Conservation (phyloP, 768 basidiomycete genomes). For the Tricholoma sp. region DNA sequence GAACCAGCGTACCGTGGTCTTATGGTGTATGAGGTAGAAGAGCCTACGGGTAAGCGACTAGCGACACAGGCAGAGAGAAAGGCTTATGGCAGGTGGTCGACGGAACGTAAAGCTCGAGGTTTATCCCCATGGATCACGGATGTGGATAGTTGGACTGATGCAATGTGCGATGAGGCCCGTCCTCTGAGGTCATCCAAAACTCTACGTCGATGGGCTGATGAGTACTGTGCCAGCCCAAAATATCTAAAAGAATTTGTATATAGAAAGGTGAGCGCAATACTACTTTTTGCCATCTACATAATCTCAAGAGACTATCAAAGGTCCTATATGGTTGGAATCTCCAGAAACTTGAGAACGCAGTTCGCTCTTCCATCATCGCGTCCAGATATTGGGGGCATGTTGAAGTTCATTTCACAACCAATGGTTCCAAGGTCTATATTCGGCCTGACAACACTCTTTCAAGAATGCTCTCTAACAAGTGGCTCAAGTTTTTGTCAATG, state of each 20-base stretch:
- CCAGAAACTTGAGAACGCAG: constrained; percentile 31
- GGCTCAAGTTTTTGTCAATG: constrained; percentile 65
- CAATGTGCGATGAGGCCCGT: constrained; percentile 7
- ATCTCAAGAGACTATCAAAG: constrained; percentile 13
- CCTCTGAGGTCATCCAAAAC: constrained; percentile 52
- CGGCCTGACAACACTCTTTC: constrained; percentile 65
- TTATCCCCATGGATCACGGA: constrained; percentile 41
- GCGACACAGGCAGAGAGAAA: constrained; percentile 36
- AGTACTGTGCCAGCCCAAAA: constrained; percentile 69
- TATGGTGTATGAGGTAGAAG: constrained; percentile 48
- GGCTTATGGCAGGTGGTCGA: constrained; percentile 37
- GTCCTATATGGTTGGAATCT: constrained; percentile 47
- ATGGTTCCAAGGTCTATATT: constrained; percentile 50
- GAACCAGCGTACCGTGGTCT: constrained; percentile 55
- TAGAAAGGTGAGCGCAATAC: constrained; percentile 43
- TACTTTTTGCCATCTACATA: neutral
- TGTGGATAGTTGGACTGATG: constrained; percentile 15
- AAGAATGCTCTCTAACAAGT: constrained; percentile 61
- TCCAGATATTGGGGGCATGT: constrained; percentile 42
- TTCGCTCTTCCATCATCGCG: constrained; percentile 37
- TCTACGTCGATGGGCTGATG: constrained; percentile 76
- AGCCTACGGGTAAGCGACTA: constrained; percentile 27
- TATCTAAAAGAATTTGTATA: constrained; percentile 76
- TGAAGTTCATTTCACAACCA: constrained; percentile 44
- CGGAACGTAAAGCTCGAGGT: constrained; percentile 41